Evolutionary conservation across 345 rosid genomes (phyloP).

Genomic region (Lumnitzera littorea): DNA sequence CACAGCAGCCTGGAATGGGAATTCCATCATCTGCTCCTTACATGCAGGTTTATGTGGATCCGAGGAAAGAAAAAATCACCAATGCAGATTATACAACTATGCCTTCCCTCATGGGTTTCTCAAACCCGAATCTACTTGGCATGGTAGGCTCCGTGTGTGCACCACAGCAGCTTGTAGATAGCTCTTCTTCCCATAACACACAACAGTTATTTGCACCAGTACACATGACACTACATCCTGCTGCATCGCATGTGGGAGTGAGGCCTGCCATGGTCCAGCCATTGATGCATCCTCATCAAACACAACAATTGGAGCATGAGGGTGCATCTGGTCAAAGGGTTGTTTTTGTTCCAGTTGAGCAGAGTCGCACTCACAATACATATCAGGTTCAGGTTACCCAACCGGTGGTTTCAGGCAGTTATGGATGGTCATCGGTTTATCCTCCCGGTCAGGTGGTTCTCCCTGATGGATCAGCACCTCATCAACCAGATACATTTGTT

Average conservation of each 20-base stretch:
- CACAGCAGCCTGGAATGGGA: constrained; percentile 24
- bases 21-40: constrained; percentile 19
- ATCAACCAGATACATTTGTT: constrained; percentile 26
- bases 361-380: constrained; percentile 26
- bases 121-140: constrained; percentile 30
- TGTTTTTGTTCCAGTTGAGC: constrained; percentile 47
- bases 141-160: constrained; percentile 22
- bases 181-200: constrained; percentile 17
- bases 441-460: constrained; percentile 30
- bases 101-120: constrained; percentile 38
- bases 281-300: constrained; percentile 33
- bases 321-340: constrained; percentile 29
- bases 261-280: constrained; percentile 44
- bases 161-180: constrained; percentile 31
- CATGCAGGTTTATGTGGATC: constrained; percentile 33
- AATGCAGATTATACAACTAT: constrained; percentile 25
- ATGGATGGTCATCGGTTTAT: constrained; percentile 41
- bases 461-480: constrained; percentile 37
- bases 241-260: constrained; percentile 33
- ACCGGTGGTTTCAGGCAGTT: constrained; percentile 36
- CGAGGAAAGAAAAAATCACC: constrained; percentile 26
- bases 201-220: constrained; percentile 38
- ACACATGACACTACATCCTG: constrained; percentile 36
- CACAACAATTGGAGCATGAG: constrained; percentile 29
- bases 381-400: constrained; percentile 32